Conservation (phyloP, 805 yeast species). For the Saccharomycopsis lassenensis region DNA sequence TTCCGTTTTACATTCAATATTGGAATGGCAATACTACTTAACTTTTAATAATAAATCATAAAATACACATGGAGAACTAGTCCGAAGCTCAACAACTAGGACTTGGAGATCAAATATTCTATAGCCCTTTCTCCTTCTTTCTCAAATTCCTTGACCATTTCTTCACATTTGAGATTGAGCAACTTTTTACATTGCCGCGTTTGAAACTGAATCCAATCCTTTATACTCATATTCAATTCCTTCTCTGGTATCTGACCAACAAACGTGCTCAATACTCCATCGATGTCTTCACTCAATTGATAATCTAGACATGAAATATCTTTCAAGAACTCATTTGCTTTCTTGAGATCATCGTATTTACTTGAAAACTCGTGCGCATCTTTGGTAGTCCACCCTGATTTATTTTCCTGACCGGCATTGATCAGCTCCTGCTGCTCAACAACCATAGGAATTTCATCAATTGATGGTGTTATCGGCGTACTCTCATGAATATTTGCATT, state of each 20-base stretch:
- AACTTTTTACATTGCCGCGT: conserved; percentile 43
- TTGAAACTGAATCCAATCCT: conserved; percentile 52
- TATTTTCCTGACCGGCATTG: too few species aligned
- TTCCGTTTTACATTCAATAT: too few species aligned
- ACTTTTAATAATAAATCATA: too few species aligned
- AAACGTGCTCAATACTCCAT: conserved; percentile 54
- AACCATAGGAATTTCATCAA: conserved; percentile 10
- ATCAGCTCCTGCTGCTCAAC: too few species aligned
- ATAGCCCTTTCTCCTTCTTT: conserved; percentile 43
- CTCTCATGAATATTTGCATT: conserved; percentile 4
- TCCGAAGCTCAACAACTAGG: too few species aligned
- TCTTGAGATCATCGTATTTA: conserved; percentile 11
- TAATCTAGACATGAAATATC: conserved; percentile 17
- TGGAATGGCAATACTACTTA: too few species aligned
- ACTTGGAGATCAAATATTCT: conserved; percentile 17
- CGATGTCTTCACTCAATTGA: conserved; percentile 47
- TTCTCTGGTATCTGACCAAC: conserved; percentile 59
- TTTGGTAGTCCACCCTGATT: conserved; percentile 15
- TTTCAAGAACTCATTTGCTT: conserved; percentile 15
- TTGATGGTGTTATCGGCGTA: conserved; percentile 6
- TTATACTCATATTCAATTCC: conserved; percentile 59
- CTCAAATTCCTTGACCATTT: conserved; percentile 37
- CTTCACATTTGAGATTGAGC: conserved; percentile 35
- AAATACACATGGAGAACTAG: too few species aligned
- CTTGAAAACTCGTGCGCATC: conserved; percentile 2